Conservation (phyloP, 768 basidiomycete species). For the Phanerochaete sordida region DNA sequence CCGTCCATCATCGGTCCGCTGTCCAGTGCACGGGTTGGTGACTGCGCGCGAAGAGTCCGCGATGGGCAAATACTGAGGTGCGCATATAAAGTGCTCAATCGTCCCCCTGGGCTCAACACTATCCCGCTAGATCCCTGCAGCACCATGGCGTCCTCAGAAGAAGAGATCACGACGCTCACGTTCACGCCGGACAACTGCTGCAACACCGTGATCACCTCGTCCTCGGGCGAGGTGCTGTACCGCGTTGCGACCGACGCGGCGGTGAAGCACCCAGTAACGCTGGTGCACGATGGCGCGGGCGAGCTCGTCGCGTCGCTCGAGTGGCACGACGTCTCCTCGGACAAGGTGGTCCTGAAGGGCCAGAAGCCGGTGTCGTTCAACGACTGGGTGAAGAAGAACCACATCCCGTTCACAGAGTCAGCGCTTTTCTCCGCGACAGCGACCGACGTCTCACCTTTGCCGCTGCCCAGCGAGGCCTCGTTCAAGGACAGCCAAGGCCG, state of each 20-base stretch:
- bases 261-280: conserved; percentile 27
- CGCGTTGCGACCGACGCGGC: conserved; percentile 31
- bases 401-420: conserved; percentile 37
- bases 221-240: conserved; percentile 30
- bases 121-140: not conserved
- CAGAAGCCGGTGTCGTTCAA: conserved; percentile 27
- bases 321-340: conserved; percentile 35
- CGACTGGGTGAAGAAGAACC: conserved; percentile 36
- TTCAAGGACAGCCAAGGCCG: conserved; percentile 34
- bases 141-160: not conserved
- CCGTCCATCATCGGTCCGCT: not conserved
- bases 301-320: conserved; percentile 33
- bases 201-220: conserved; percentile 34
- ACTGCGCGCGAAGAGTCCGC: not conserved
- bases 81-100: not conserved
- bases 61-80: not conserved
- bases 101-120: not conserved
- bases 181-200: conserved; percentile 38
- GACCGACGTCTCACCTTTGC: not conserved
- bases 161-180: not conserved
- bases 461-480: conserved; percentile 29
- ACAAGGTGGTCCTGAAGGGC: conserved; percentile 34
- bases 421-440: conserved; percentile 8
- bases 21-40: not conserved
- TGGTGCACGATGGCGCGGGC: conserved; percentile 28